phyloP scores from a whole-genome alignment of 371 early-diverging fungal species.

The Actinomucor elegans region DNA sequence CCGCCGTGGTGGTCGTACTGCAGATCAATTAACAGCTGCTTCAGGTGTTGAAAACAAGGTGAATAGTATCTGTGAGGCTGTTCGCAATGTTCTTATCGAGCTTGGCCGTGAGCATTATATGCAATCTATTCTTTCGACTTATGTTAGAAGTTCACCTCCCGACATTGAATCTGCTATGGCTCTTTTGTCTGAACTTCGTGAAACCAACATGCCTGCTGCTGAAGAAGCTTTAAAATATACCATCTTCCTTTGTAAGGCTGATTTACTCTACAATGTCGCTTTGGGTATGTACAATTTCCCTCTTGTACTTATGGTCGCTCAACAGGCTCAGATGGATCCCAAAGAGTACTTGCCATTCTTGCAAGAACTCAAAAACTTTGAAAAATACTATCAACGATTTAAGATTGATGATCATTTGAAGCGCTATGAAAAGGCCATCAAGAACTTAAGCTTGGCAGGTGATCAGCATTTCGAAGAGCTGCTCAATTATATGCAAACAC shows the following conservation, averaged over 20 bases:
- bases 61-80: conserved; percentile 74
- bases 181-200: conserved; percentile 52
- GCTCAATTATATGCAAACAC: conserved; percentile 60
- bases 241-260: conserved; percentile 88
- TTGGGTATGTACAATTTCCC: conserved; percentile 93
- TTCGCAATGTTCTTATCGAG: conserved; percentile 64
- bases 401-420: conserved; percentile 86
- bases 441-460: conserved; percentile 67
- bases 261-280: conserved; percentile 87
- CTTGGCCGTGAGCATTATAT: conserved; percentile 67
- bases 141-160: conserved; percentile 82
- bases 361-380: conserved; percentile 74
- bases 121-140: conserved; percentile 84
- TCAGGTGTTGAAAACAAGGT: conserved; percentile 60
- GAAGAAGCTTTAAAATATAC: conserved; percentile 90
- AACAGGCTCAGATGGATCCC: conserved; percentile 95
- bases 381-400: conserved; percentile 78
- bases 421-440: conserved; percentile 68
- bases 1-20: conserved; percentile 26
- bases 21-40: conserved; percentile 11
- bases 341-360: conserved; percentile 93
- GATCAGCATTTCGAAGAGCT: conserved; percentile 70
- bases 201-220: conserved; percentile 56
- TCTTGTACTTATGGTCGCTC: conserved; percentile 92
- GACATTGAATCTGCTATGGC: conserved; percentile 82